Evolutionary conservation across 140 eudicot genomes (phyloP), one percentile per base, ranked within the genome.

Genomic region (Flaveria floridana): DNA sequence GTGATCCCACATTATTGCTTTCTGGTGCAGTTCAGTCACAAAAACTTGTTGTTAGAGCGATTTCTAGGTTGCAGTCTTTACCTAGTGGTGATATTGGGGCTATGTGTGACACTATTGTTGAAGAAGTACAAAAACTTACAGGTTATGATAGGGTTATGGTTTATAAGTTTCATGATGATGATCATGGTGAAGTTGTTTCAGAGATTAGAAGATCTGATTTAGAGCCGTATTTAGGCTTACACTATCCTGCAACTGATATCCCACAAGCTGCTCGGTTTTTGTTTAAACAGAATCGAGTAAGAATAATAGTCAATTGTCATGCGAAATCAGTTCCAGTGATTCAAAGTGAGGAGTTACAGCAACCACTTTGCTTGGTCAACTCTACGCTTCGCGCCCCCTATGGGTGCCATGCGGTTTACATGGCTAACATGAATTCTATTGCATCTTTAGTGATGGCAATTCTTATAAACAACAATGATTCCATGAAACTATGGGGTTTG

Each of bases 111-210:
- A 81, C 88, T 3, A 76, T 89, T 13, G 96, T 85, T 21, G 91
- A 89, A 68, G 85, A 83, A 52, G 89, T 89, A 25, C 86, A 79
- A 28, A 81, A 81, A 63, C 84, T 89, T n/a, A 89, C 96, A 0
- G 89, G 96, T 18, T 86, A 86, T 57, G 96, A 89, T 64, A 59
- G 92, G 68, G 96, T 86, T 63, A 89, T 89, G 96, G 86, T 81
- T n/a, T 89, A 85, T 73, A 86, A 79, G 79, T 89, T 89, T 69
- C 96, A 89, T 39, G 96, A 86, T 0, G 96, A 89, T 74, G 81
- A 84, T 6, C 96, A 89, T 21, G 96, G 96, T 39, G 96, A 89
- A 80, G 89, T 89, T 76, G 79, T 89, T 57, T 76, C 96, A 0
- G 96, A 89, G 28, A 81, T 81, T 74, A 77, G 86, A 57, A 73